Base-by-base conservation (phyloP, 257 asterid genomes). In the Plantago elongata region DNA sequence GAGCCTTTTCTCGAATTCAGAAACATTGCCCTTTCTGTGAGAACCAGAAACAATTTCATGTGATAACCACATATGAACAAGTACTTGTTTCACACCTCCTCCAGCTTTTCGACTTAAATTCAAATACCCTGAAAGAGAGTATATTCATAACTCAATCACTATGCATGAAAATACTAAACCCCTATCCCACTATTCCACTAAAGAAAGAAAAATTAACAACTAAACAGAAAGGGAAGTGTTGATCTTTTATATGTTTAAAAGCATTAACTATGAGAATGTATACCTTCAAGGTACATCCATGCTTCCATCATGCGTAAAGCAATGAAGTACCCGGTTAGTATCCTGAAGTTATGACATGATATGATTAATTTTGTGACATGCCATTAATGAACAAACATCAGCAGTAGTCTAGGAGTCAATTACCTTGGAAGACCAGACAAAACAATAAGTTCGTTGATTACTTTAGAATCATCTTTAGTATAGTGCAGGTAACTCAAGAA, bases 301-400 rank as follows among this genome's bases (percentile, higher is more conserved):
- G 97, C 99, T 43, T 89, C 97, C 99, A 92, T 92, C 97, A 86
- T 92, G 68, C 84, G 95, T 61, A 83, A 97, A 74, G 96, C 99
- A 63, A 92, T 69, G 76, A 86, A 84, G 46, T 95, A 83, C 1
- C 99, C 99, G 3, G 95, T 89, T 72, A 92, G 68, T 63, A 92
- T 70, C 84, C 99, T 92, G 64, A 42, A 71, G 14, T 1, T 18
- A 13, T 5, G 13, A 37, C 54, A 49, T 11, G 18, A 44, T 15
- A 44, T 57, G 13, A 55, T 14, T 49, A 13, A 9, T 15, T 22
- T 22, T 29, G 51, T 57, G 37, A 57, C 30, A 22, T n/a, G 13
- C 13, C 1, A 34, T 34, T 7, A 34, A 34, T 34, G 40, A 34
- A 34, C 40, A 34, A 4, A 34, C 40, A 34, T 22, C 27, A 63